Conservation (phyloP, 768 basidiomycete species). For the Gelatoporia subvermispora region DNA sequence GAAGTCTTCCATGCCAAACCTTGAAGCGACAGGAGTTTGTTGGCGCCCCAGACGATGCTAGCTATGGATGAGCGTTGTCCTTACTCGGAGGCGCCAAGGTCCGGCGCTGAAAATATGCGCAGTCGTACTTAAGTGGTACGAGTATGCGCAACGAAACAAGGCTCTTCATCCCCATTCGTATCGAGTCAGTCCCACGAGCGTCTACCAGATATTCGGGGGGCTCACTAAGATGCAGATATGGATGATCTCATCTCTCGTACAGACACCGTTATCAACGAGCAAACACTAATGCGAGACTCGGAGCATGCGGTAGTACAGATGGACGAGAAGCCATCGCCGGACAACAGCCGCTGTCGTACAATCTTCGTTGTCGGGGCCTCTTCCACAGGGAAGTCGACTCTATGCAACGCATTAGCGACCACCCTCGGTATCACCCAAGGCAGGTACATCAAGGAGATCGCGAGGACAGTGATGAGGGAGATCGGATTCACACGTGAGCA, state of each 20-base stretch:
- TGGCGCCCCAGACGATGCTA: background rate
- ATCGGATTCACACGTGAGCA: constrained; percentile 51
- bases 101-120: too few relatives aligned
- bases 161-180: background rate
- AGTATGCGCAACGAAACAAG: too few relatives aligned
- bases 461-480: constrained; percentile 49
- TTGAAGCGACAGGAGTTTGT: background rate
- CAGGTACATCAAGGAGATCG: constrained; percentile 53
- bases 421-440: constrained; percentile 32
- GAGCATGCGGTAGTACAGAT: too few relatives aligned
- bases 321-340: too few relatives aligned
- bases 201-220: too few relatives aligned
- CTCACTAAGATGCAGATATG: too few relatives aligned
- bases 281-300: too few relatives aligned
- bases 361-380: constrained; percentile 27
- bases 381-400: constrained; percentile 69
- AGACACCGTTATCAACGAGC: too few relatives aligned
- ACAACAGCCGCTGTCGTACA: background rate
- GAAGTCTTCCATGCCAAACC: constrained; percentile 1
- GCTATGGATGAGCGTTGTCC: background rate
- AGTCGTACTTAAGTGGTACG: too few relatives aligned
- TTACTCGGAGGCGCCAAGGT: background rate
- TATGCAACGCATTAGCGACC: constrained; percentile 47
- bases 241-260: too few relatives aligned
- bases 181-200: too few relatives aligned